Base-by-base conservation (phyloP, 805 yeast genomes). In the Metschnikowia gelsemii region DNA sequence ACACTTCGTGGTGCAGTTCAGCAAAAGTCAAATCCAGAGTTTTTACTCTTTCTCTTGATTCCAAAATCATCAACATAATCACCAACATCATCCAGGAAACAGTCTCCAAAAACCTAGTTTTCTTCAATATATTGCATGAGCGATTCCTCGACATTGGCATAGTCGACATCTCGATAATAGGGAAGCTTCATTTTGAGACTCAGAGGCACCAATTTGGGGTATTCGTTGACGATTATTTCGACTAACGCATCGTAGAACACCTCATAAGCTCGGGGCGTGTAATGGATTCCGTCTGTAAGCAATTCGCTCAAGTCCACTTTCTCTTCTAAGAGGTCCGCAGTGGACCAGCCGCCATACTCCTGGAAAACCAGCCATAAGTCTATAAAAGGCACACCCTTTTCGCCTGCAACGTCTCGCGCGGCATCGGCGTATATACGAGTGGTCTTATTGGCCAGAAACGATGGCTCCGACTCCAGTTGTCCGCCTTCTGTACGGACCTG, bases 211-310 rank as follows among this genome's bases (percentile, higher is more conserved):
- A 68, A 58, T 32, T 77, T 76, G 0, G 86, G 87, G 51, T 74
- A 81, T 11, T 47, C 21, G 4, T 45, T 45, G 2, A 57, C 49
- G 32, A 82, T 76, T 4, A 58, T 54, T 29, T 55, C 51, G 37
- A 68, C 43, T 16, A 82, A 47, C 31, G 64, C 75, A n/a, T 72
- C 60, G 46, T 58, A 80, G 46, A 75, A 60, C 7, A 82, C 35
- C 40, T 63, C 57, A 59, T 83, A 84, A 0, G 79, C 82, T 22
- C 61, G 55, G 0, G 78, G 77, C 2, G 75, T 65, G 57, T 66
- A 84, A 58, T 84, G 90, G 31, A 84, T 57, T 3, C 89, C 89
- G 50, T 76, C 80, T 11, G 34, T 25, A 12, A 70, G 50, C 30
- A 63, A 42, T 9, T 50, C 52, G 1, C 43, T 29, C 42, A 58